These are phyloP conservation scores for Acarospora socialis DNA, from an alignment of 2,329 filamentous ascomycete species.

Conservation along the genomic window DNA sequence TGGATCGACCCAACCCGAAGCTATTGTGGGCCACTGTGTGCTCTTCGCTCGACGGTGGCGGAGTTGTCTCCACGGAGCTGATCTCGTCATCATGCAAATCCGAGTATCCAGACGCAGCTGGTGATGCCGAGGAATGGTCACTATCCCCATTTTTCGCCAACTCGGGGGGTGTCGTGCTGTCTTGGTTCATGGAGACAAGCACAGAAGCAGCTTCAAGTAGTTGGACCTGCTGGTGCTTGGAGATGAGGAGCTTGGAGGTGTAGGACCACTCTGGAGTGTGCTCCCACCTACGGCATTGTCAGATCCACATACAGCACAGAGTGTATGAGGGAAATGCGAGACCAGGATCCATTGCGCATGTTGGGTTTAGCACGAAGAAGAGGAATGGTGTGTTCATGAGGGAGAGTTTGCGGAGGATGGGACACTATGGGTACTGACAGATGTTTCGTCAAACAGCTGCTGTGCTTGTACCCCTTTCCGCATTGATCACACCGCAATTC, in stretches of 20 bases:
- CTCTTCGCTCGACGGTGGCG: constrained; percentile 62
- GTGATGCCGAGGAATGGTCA: constrained; percentile 70
- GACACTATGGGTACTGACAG: constrained; percentile 72
- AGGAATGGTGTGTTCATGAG: constrained; percentile 24
- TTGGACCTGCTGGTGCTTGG: constrained; percentile 98
- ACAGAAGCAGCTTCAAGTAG: constrained; percentile 95
- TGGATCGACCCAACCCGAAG: constrained; percentile 25
- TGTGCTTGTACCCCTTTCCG: constrained; percentile 99
- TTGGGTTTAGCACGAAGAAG: constrained; percentile 20
- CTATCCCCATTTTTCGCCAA: constrained; percentile 56
- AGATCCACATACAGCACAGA: constrained; percentile 20
- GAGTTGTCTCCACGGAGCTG: constrained; percentile 86
- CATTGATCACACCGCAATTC: constrained; percentile 95
- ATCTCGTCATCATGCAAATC: constrained; percentile 55
- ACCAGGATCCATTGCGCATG: neutral
- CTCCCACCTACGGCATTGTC: constrained; percentile 68
- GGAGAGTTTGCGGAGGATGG: constrained; percentile 27
- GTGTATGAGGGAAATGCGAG: constrained; percentile 18
- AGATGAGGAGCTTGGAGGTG: constrained; percentile 95
- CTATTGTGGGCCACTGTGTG: constrained; percentile 39
- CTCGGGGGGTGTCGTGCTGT: constrained; percentile 48
- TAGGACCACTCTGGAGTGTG: constrained; percentile 96
- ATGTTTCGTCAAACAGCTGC: constrained; percentile 99
- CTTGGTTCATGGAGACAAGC: constrained; percentile 72
- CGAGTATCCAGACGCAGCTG: constrained; percentile 66